Evolutionary conservation across 805 yeast species (phyloP), one percentile per base, ranked within the genome.

Genomic region (Cyberlindnera saturnus): DNA sequence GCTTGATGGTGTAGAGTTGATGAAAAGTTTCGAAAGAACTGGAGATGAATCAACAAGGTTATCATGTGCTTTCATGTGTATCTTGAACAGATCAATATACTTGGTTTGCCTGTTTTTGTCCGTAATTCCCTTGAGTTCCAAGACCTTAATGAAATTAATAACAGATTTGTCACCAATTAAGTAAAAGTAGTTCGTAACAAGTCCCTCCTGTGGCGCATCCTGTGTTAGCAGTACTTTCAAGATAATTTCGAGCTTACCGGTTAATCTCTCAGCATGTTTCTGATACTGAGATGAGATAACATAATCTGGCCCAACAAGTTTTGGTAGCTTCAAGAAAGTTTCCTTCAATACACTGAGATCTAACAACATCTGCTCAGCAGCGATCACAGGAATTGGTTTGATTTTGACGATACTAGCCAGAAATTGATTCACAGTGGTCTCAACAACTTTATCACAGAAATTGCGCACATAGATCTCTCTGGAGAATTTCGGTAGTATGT

Each of bases 321-420:
- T 38, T 19, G 61, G 60, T 19, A 58, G 32, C 37, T 45, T 50
- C 36, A 56, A 29, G 35, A 86, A 70, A 23, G 75, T 67, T 23
- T 70, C 68, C 55, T 83, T 85, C 53, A 91, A 60, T 8, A 75
- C 70, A 33, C 81, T 80, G 3, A 85, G 57, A 63, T 91, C 99
- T 18, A 85, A 65, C 33, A 82, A 65, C 56, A 91, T 69, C 60
- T 91, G 97, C 60, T 90, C 96, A 4, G 91, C 84, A 55, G 74
- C 73, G 11, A 79, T 68, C 33, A 81, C 86, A 2, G 80, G 69
- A n/a, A 79, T 64, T 0, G 96, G 96, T 42, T 77, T 81, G 31
- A 86, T 66, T 41, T 72, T 71, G 7, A 77, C 67, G 41, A 89
- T 73, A 43, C 75, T 77, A 26, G 73, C 66, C 40, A 82, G 57